Conservation (phyloP, 129 eudicot species). For the Daucus carota region DH1_v3.0 NC_030381.2:31513501-31514000, state of each 20-base stretch:
- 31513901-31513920: slow-evolving; percentile 93
- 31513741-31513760: slow-evolving; percentile 95
- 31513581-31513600: background rate
- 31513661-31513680: slow-evolving; percentile 10
- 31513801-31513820: background rate
- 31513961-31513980: slow-evolving; percentile 80
- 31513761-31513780: slow-evolving; percentile 35
- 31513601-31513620: background rate
- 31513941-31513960: slow-evolving; percentile 92
- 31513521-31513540: slow-evolving; percentile 53
- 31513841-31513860: background rate
- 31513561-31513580: background rate
- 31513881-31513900: slow-evolving; percentile 39
- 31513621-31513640: background rate
- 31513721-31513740: slow-evolving; percentile 97
- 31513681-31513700: slow-evolving; percentile 92
- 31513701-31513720: slow-evolving; percentile 97
- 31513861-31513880: background rate
- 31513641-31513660: background rate
- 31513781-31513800: background rate
- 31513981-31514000: background rate
- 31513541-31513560: background rate
- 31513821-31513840: background rate
- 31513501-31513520: slow-evolving; percentile 41
- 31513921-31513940: slow-evolving; percentile 84